Percentiles rank a stretch among this genome's conserved stretches.
Evolutionary conservation across 306 rosid species (phyloP).

Genomic region (Hylodesmum podocarpum): DNA sequence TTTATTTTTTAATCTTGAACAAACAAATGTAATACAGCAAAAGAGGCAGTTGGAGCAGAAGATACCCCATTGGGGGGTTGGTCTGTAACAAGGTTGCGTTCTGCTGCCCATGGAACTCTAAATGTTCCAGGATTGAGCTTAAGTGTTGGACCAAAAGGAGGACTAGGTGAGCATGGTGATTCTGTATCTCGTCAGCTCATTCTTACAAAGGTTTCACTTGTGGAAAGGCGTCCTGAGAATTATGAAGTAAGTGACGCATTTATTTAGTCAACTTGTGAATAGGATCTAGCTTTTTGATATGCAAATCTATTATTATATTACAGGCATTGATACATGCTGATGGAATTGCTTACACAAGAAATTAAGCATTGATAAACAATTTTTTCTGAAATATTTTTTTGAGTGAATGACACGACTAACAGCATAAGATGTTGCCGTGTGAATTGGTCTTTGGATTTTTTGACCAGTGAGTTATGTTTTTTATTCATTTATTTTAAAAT

Average conservation of each 20-base stretch:
- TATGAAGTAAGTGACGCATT: slow-evolving; percentile 89
- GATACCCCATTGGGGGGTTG: slow-evolving; percentile 96
- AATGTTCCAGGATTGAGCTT: slow-evolving; percentile 92
- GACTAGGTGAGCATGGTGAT: slow-evolving; percentile 98
- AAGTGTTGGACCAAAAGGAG: slow-evolving; percentile 97
- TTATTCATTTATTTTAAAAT: background rate
- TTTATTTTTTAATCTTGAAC: slow-evolving; percentile 18
- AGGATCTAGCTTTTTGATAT: background rate
- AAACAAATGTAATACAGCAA: slow-evolving; percentile 55
- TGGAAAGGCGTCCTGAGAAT: slow-evolving; percentile 98
- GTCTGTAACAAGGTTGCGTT: slow-evolving; percentile 94
- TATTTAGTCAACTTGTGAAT: slow-evolving; percentile 26
- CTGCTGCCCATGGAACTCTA: slow-evolving; percentile 95
- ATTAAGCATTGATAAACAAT: background rate
- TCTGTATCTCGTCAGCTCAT: slow-evolving; percentile 95
- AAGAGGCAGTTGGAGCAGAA: slow-evolving; percentile 98
- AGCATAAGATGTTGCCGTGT: background rate
- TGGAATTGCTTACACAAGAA: slow-evolving; percentile 9
- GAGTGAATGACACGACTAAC: background rate
- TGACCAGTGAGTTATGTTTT: background rate
- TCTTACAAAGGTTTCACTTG: slow-evolving; percentile 92
- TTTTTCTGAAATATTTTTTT: slow-evolving; percentile 10
- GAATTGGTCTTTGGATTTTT: slow-evolving; percentile 7
- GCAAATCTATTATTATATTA: background rate
- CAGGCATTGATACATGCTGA: background rate